Evolutionary conservation across 164 flowering plant species (phyloP).

Genomic region (Berberis thunbergii): DNA sequence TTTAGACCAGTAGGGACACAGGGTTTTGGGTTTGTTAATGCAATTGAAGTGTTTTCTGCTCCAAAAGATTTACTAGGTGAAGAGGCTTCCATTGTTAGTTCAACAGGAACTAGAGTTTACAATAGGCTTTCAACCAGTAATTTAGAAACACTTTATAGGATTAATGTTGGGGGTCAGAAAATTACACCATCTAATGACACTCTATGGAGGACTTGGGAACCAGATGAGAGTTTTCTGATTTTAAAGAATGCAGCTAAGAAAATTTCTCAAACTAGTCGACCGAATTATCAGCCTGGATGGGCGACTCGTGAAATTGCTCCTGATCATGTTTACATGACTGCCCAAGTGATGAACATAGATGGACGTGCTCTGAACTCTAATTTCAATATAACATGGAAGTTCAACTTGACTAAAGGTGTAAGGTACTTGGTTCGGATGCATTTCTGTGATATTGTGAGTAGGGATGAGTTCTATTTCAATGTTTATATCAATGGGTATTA

Average conservation of each 20-base stretch:
- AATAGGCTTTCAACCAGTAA: conserved; percentile 24
- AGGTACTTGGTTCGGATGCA: conserved; percentile 64
- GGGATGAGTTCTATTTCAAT: conserved; percentile 42
- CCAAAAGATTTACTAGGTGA: conserved; percentile 46
- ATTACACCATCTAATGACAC: conserved; percentile 69
- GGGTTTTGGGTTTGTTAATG: conserved; percentile 52
- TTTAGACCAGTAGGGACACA: conserved; percentile 24
- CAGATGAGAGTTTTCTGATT: conserved; percentile 53
- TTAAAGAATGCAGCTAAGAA: conserved; percentile 40
- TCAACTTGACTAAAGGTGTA: conserved; percentile 15
- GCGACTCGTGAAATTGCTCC: conserved; percentile 29
- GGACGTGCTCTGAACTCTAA: conserved; percentile 8
- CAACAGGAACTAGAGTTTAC: conserved; percentile 21
- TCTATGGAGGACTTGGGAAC: conserved; percentile 74
- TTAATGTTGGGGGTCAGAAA: conserved; percentile 68
- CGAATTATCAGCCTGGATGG: conserved; percentile 42
- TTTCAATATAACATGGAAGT: conserved; percentile 64
- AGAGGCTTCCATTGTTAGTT: conserved; percentile 20
- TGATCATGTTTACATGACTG: conserved; percentile 66
- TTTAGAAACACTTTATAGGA: conserved; percentile 53
- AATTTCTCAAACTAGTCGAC: conserved; percentile 11
- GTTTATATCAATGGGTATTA: conserved; percentile 44
- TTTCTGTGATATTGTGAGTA: conserved; percentile 81
- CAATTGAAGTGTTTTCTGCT: conserved; percentile 73
- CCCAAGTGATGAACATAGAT: conserved; percentile 55